Percentiles rank a stretch among this genome's conserved stretches.
These are phyloP conservation scores for Pseudogymnoascus sp. DNA, from an alignment of 2,329 filamentous ascomycete species.

Conservation along the genomic window DNA sequence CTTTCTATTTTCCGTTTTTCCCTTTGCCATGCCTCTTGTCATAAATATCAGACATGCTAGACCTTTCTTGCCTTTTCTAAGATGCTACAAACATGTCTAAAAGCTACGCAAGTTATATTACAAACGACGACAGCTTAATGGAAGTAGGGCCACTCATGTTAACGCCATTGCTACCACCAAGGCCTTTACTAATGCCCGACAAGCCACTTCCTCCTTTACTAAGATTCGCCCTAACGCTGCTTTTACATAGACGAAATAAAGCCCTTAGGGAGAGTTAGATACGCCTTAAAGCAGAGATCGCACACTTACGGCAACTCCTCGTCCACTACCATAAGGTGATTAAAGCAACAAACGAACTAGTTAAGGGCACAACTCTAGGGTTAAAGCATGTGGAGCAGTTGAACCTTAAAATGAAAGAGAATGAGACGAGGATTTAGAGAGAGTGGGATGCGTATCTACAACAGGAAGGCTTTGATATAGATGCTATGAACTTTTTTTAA, in stretches of 20 bases:
- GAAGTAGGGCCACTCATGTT: background rate
- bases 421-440: background rate
- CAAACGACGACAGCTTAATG: background rate
- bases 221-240: background rate
- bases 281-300: background rate
- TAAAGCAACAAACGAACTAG: background rate
- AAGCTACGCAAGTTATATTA: background rate
- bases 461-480: background rate
- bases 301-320: no score
- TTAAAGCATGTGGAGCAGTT: background rate
- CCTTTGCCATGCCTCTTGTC: background rate
- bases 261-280: background rate
- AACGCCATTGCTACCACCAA: background rate
- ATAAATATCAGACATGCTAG: background rate
- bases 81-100: background rate
- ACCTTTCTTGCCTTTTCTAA: background rate
- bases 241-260: background rate
- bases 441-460: background rate
- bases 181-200: background rate
- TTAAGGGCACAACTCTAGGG: background rate
- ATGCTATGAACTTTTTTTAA: background rate
- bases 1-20: background rate
- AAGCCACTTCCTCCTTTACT: background rate
- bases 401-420: background rate
- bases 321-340: background rate